Evolutionary conservation across 23 red algal genomes (phyloP).

Genomic region (Gracilaria gracilis): DNA sequence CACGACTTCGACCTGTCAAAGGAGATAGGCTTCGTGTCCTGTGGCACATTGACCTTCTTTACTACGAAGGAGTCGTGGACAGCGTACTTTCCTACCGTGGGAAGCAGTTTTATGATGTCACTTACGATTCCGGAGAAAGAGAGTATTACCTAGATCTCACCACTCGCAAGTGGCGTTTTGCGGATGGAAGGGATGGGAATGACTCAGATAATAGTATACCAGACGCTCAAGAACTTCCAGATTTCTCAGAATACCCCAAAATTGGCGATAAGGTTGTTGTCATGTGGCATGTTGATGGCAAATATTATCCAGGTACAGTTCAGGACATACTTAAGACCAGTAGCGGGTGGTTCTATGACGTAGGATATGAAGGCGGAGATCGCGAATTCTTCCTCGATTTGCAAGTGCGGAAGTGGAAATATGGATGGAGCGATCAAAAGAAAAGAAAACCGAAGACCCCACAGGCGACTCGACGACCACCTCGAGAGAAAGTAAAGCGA

Average conservation of each 20-base stretch:
- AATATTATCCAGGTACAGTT: slow-evolving; percentile 56
- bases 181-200: slow-evolving; percentile 9
- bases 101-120: slow-evolving; percentile 57
- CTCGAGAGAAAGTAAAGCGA: slow-evolving; percentile 23
- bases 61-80: slow-evolving; percentile 57
- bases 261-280: slow-evolving; percentile 38
- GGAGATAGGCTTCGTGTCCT: slow-evolving; percentile 22
- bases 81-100: slow-evolving; percentile 36
- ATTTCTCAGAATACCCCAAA: slow-evolving; percentile 28
- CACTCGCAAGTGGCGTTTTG: slow-evolving; percentile 59
- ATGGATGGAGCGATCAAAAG: neutral
- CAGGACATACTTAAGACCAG: slow-evolving; percentile 40
- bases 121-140: slow-evolving; percentile 55
- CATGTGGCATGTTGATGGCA: slow-evolving; percentile 65
- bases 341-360: slow-evolving; percentile 51
- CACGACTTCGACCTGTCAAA: neutral
- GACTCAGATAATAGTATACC: slow-evolving; percentile 15
- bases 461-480: neutral
- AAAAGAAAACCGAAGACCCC: neutral
- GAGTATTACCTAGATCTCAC: slow-evolving; percentile 69
- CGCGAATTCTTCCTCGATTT: slow-evolving; percentile 68
- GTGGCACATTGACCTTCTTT: slow-evolving; percentile 61
- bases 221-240: neutral
- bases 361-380: slow-evolving; percentile 60
- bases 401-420: slow-evolving; percentile 55